phyloP scores from a whole-genome alignment of 2,329 filamentous ascomycete genomes.

The Exserohilum rostratum region DNA sequence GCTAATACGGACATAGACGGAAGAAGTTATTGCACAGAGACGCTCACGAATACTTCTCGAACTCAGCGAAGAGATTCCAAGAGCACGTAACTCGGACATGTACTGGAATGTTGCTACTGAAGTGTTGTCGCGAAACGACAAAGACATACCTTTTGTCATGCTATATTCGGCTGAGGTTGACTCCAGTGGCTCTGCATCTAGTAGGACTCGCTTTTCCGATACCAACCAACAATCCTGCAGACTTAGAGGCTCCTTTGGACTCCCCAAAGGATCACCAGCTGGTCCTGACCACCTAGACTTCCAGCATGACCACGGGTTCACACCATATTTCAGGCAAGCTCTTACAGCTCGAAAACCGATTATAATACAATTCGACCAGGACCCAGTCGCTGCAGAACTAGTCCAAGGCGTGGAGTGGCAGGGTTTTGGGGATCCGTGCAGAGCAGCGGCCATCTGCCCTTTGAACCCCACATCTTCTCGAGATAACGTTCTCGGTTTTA shows the following conservation, averaged over 20 bases:
- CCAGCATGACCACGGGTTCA: constrained; percentile 19
- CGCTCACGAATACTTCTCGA: constrained; percentile 20
- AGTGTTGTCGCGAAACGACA: constrained; percentile 72
- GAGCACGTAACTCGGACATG: constrained; percentile 68
- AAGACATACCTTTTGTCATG: constrained; percentile 42
- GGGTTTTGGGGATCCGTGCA: constrained; percentile 44
- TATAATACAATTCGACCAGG: constrained; percentile 35
- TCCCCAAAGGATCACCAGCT: constrained; percentile 24
- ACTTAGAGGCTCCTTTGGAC: constrained; percentile 32
- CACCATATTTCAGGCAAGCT: constrained; percentile 41
- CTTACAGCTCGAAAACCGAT: constrained; percentile 30
- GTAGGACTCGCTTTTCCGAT: constrained; percentile 13
- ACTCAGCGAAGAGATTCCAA: constrained; percentile 68
- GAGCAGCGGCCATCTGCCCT: constrained; percentile 43
- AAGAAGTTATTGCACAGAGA: constrained; percentile 14
- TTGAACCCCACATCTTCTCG: constrained; percentile 42
- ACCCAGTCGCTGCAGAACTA: constrained; percentile 36
- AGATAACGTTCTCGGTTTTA: constrained; percentile 47
- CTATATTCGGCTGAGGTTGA: constrained; percentile 33
- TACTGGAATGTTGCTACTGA: constrained; percentile 74
- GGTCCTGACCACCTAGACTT: constrained; percentile 33
- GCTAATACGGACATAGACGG: constrained; percentile 16
- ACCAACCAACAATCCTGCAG: constrained; percentile 20
- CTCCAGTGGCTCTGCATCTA: constrained; percentile 6
- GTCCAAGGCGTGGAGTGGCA: constrained; percentile 39